These are phyloP conservation scores for Candida taoyuanica DNA, from an alignment of 805 yeast species.

Conservation along the genomic window DNA sequence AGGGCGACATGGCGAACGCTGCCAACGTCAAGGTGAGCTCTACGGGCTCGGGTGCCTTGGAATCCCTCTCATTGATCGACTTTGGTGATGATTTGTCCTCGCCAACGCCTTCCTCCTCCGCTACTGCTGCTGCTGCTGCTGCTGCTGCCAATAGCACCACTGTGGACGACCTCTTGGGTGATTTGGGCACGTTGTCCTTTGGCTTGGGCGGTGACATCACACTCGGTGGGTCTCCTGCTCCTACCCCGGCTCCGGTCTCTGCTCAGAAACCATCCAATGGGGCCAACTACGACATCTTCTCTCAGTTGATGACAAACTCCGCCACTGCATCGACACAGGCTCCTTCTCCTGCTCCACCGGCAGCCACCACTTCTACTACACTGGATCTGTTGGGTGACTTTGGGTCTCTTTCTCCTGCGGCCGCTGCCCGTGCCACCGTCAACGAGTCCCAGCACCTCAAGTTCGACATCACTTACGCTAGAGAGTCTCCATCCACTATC, in stretches of 20 bases:
- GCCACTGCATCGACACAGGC: conserved; percentile 13
- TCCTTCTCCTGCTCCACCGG: conserved; percentile 15
- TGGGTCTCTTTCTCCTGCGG: conserved; percentile 8
- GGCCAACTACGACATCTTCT: conserved; percentile 25
- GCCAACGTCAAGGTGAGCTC: conserved; percentile 39
- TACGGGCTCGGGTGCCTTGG: conserved; percentile 27
- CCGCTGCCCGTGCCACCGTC: conserved; percentile 28
- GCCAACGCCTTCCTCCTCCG: not conserved
- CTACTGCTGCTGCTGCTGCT: not conserved
- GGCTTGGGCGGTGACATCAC: conserved; percentile 54
- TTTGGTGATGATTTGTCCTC: conserved; percentile 48
- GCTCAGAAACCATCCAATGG: conserved; percentile 20
- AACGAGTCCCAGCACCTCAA: conserved; percentile 43
- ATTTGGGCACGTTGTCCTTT: conserved; percentile 56
- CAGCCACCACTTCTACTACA: conserved; percentile 9
- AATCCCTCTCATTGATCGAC: conserved; percentile 60
- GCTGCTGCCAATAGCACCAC: conserved; percentile 27
- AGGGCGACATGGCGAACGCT: conserved; percentile 60
- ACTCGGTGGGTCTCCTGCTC: conserved; percentile 23
- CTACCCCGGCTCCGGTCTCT: conserved; percentile 29
- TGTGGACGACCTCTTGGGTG: conserved; percentile 69
- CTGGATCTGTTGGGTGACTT: conserved; percentile 24
- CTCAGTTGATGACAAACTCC: conserved; percentile 15
- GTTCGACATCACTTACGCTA: conserved; percentile 41
- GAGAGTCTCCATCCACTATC: conserved; percentile 35